Evolutionary conservation across 164 flowering plant species (phyloP).

Genomic region (Berberis vulgaris): DNA sequence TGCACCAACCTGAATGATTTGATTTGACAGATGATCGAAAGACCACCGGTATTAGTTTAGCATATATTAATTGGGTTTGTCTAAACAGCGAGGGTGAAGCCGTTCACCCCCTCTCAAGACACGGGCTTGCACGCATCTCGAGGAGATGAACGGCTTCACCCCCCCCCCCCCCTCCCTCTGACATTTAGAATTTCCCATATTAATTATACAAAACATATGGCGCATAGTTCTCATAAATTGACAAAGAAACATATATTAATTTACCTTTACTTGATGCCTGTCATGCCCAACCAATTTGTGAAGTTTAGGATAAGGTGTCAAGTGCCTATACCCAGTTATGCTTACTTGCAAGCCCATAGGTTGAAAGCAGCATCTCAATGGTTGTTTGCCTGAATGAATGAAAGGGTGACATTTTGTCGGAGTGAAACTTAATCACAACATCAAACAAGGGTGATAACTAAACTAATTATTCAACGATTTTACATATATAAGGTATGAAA

Average conservation of each 20-base stretch:
- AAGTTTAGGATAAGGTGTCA: slow-evolving; percentile 9
- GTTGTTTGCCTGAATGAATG: slow-evolving; percentile 14
- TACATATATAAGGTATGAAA: not conserved
- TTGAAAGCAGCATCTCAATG: slow-evolving; percentile 4
- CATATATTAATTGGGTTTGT: not conserved
- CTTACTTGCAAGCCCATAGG: slow-evolving; percentile 4
- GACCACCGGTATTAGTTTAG: not conserved
- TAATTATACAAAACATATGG: too few relatives aligned
- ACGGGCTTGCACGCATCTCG: too few relatives aligned
- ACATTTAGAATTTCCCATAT: too few relatives aligned
- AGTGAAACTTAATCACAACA: not conserved
- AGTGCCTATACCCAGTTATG: not conserved
- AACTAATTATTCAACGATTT: not conserved
- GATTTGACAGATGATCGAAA: not conserved
- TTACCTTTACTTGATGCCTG: slow-evolving; percentile 6
- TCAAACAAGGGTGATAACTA: too few relatives aligned
- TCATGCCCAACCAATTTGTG: slow-evolving; percentile 6
- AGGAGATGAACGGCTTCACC: too few relatives aligned
- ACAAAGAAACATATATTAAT: not conserved
- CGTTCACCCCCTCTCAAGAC: too few relatives aligned
- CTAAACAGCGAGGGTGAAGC: too few relatives aligned
- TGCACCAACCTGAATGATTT: slow-evolving; percentile 28
- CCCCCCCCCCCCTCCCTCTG: too few relatives aligned
- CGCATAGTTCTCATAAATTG: not conserved
- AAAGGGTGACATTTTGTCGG: not conserved